A percentile compares a stretch with the other conserved stretches of the same genome.
These are phyloP conservation scores for Chaetomium cochliodes DNA, from an alignment of 495 filamentous ascomycete species.

Conservation along the genomic window DNA sequence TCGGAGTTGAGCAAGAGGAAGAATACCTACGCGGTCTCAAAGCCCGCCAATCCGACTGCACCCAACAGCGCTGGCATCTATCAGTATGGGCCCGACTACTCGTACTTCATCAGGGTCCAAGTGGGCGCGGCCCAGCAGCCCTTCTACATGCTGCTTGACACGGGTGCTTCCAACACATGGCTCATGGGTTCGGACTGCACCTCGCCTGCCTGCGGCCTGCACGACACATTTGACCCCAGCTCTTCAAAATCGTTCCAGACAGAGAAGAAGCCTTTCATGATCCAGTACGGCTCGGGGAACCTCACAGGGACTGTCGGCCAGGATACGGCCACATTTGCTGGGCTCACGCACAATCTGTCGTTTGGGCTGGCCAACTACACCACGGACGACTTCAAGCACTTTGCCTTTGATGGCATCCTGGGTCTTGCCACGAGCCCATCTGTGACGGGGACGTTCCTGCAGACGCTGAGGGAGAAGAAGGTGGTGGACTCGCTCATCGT, in stretches of 20 bases:
- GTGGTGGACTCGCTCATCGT: constrained; percentile 63
- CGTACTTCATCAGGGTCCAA: constrained; percentile 69
- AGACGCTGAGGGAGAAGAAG: constrained; percentile 55
- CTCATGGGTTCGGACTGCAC: constrained; percentile 67
- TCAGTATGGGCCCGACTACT: constrained; percentile 74
- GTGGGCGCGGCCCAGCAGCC: constrained; percentile 64
- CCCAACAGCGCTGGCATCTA: constrained; percentile 62
- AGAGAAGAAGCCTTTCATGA: constrained; percentile 50
- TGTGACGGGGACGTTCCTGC: constrained; percentile 60
- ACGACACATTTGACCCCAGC: constrained; percentile 62
- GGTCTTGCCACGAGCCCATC: constrained; percentile 62
- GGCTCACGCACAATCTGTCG: constrained; percentile 55
- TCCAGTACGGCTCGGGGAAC: constrained; percentile 70
- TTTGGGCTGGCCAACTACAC: constrained; percentile 70
- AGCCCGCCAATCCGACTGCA: constrained; percentile 52
- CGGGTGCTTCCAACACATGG: constrained; percentile 76
- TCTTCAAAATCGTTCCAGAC: constrained; percentile 58
- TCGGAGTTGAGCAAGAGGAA: constrained; percentile 34
- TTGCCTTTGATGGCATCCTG: constrained; percentile 85
- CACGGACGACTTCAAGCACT: constrained; percentile 65
- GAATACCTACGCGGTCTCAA: constrained; percentile 58
- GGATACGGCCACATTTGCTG: constrained; percentile 65
- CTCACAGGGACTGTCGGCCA: constrained; percentile 61
- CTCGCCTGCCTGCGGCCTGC: constrained; percentile 57
- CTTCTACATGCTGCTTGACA: constrained; percentile 75